Evolutionary conservation across 2,329 filamentous ascomycete genomes (phyloP).

Genomic region (Pleoardoris graminearum): DNA sequence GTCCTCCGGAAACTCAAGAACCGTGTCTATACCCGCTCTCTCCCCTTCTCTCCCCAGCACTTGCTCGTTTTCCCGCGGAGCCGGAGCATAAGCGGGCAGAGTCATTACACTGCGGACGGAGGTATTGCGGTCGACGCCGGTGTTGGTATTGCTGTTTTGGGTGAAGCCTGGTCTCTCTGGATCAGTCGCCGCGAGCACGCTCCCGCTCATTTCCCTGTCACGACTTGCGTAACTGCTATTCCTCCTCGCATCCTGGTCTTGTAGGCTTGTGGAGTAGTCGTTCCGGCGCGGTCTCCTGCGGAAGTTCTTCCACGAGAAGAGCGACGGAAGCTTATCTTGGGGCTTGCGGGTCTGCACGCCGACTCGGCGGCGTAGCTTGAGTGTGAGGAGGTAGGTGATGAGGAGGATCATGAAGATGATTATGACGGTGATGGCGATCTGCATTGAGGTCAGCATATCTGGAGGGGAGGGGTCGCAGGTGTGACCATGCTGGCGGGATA

Average conservation of each 20-base stretch:
- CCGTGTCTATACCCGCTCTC: conserved; percentile 85
- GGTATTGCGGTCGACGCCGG: conserved; percentile 74
- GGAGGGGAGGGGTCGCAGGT: no score
- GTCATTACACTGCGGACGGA: conserved; percentile 95
- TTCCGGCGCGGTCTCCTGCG: conserved; percentile 31
- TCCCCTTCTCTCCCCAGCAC: conserved; percentile 89
- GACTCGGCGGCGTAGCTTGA: conserved; percentile 23
- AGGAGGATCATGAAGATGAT: conserved; percentile 38
- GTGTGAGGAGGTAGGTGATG: conserved; percentile 35
- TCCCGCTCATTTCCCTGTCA: conserved; percentile 36
- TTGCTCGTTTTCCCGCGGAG: conserved; percentile 74
- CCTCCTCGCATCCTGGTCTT: conserved; percentile 37
- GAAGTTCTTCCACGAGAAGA: conserved; percentile 37
- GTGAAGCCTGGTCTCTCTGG: conserved; percentile 25
- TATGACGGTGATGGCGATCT: conserved; percentile 36
- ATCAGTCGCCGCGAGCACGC: conserved; percentile 17
- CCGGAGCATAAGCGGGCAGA: conserved; percentile 78
- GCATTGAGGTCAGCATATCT: not conserved
- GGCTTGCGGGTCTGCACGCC: conserved; percentile 15
- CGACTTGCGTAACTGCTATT: conserved; percentile 24
- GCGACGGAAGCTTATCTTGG: conserved; percentile 33
- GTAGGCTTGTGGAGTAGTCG: conserved; percentile 40
- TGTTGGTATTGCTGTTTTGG: conserved; percentile 11
- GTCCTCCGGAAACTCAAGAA: conserved; percentile 82
- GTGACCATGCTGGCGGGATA: not conserved